These are phyloP conservation scores for Fusarium siculi DNA, from an alignment of 2,329 filamentous ascomycete genomes.

Conservation along the genomic window DNA sequence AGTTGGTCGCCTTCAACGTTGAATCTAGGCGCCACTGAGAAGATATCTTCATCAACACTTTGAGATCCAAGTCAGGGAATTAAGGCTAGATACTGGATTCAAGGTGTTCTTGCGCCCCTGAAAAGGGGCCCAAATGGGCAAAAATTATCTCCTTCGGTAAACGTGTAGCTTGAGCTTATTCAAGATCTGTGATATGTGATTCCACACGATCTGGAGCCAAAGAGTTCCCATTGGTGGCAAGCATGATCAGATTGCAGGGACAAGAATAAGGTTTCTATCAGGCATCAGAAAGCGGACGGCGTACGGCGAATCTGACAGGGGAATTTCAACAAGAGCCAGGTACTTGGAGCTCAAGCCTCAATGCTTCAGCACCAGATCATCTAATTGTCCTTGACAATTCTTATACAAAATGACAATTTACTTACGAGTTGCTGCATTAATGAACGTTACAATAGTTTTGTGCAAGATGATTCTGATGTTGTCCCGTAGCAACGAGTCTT, in stretches of 20 bases:
- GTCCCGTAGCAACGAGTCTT: neutral
- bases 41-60: too few relatives aligned
- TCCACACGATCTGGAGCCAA: neutral
- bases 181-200: neutral
- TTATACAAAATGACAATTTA: accelerated
- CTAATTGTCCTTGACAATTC: neutral
- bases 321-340: neutral
- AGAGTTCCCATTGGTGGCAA: neutral
- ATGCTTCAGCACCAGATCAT: neutral
- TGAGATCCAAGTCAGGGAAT: accelerated
- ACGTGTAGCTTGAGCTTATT: neutral
- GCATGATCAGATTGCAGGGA: neutral
- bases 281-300: neutral
- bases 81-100: accelerated
- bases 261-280: neutral
- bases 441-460: accelerated
- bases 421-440: accelerated
- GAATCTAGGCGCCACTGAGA: neutral
- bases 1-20: too few relatives aligned
- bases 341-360: neutral
- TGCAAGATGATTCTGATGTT: accelerated
- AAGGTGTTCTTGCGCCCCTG: neutral
- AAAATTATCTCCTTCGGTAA: accelerated
- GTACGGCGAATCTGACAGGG: neutral
- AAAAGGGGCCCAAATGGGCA: accelerated